Base-by-base conservation (phyloP, 2,329 filamentous ascomycete genomes). In the Colletotrichum sp. region DNA sequence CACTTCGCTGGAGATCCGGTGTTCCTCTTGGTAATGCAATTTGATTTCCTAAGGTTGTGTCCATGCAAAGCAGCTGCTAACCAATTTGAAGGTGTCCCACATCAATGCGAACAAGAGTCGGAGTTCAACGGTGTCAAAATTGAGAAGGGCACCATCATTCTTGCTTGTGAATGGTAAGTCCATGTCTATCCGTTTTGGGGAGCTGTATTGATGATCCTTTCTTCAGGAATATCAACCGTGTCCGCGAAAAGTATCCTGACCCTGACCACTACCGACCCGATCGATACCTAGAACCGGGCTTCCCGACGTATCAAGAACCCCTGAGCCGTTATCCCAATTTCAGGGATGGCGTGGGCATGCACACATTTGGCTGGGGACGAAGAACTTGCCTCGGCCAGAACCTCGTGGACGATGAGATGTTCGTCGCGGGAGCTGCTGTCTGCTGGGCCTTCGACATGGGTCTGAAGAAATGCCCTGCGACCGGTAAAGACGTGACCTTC, bases 281-380 rank as follows among this genome's bases (percentile, higher is more conserved):
- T 78, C 88, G 92, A 52, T 94, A 90, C 86, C 87, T 94, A 13
- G 89, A 92, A 78, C 83, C 89, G n/a, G 85, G 84, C 24, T 94
- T 89, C 87, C 92, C 92, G 1, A 92, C 92, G 1, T 93, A 90
- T 84, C 90, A 93, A 79, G 91, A 91, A 79, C 92, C 92, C 0
- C 87, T 93, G n/a, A 88, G 88, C 3, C 87, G 88, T 72, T 93
- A 90, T 79, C 92, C 92, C 18, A 92, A 90, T 82, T 89, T 93
- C 80, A 90, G 92, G 78, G 88, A 90, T 80, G 88, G 88, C 48
- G 83, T 85, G 3, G 88, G 88, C 48, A 91, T 93, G 89, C 90
- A 92, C 77, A 92, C 90, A 0, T 93, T 93, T 79, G 92, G 92
- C 32, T 93, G 88, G 86, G 92, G 92, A 38, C 90, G 92, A 58